Conservation (phyloP, 179 eudicot species). For the Heliamphora pulchella region DNA sequence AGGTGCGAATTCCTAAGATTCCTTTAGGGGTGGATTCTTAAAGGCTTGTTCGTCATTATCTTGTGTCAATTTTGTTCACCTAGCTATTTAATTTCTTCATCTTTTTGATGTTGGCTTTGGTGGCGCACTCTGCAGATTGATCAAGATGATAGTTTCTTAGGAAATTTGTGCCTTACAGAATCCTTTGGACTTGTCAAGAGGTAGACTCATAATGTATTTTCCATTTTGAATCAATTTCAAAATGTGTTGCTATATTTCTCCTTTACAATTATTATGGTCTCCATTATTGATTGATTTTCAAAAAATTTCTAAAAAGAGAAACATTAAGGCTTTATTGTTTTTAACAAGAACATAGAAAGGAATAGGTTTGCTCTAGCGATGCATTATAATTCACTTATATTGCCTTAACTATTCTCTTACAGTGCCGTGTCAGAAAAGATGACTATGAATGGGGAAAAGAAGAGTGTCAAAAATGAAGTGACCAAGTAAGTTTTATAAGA, state of each 20-base stretch:
- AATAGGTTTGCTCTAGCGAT: neutral
- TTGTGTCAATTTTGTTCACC: too few relatives aligned
- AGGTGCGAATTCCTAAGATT: too few relatives aligned
- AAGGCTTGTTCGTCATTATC: too few relatives aligned
- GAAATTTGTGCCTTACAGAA: slow-evolving; percentile 24
- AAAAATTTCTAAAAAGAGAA: neutral
- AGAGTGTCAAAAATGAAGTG: neutral
- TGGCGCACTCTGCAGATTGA: slow-evolving; percentile 26
- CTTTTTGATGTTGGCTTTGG: neutral
- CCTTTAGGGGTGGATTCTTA: too few relatives aligned
- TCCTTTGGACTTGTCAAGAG: slow-evolving; percentile 27
- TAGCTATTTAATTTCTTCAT: too few relatives aligned
- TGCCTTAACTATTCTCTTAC: slow-evolving; percentile 1
- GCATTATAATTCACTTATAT: neutral
- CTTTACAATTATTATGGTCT: slow-evolving; percentile 8
- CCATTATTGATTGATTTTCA: neutral
- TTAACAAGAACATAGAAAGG: neutral
- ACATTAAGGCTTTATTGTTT: neutral
- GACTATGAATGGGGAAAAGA: slow-evolving; percentile 22
- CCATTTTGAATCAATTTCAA: neutral
- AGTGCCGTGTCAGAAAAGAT: slow-evolving; percentile 29
- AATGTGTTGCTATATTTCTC: neutral
- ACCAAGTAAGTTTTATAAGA: neutral
- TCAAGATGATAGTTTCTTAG: slow-evolving; percentile 22
- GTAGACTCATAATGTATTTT: slow-evolving; percentile 22